Evolutionary conservation across 2,329 filamentous ascomycete genomes (phyloP).

Genomic region (Aaosphaeria pasadenensis): DNA sequence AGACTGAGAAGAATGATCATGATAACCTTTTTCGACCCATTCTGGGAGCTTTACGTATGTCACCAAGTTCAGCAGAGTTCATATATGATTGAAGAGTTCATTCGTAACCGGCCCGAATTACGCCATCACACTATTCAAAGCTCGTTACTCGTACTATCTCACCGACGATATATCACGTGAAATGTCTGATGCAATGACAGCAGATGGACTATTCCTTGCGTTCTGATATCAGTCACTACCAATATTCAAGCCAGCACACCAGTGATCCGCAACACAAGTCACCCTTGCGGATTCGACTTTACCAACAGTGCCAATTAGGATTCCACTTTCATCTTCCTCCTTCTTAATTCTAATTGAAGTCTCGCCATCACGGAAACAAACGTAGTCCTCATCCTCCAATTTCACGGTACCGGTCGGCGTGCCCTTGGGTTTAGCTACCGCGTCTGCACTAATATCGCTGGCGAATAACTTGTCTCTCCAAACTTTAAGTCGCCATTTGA

Average conservation of each 20-base stretch:
- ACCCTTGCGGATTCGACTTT: not conserved
- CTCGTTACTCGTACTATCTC: too few species aligned
- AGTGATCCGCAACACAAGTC: conserved; percentile 2
- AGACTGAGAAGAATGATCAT: too few species aligned
- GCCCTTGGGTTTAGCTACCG: conserved; percentile 1
- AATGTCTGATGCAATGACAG: too few species aligned
- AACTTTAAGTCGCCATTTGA: not conserved
- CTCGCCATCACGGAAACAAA: conserved; percentile 10
- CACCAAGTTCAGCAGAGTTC: too few species aligned
- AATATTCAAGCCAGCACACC: not conserved
- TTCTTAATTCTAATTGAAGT: conserved; percentile 2
- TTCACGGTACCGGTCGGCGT: conserved; percentile 2
- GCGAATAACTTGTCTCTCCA: not conserved
- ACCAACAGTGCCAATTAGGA: not conserved
- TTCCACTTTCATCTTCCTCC: not conserved
- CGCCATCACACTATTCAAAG: too few species aligned
- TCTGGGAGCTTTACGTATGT: too few species aligned
- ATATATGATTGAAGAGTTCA: too few species aligned
- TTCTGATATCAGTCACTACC: too few species aligned
- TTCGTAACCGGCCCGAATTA: too few species aligned
- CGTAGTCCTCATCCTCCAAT: conserved; percentile 6
- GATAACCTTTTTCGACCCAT: too few species aligned
- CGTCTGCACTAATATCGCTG: not conserved
- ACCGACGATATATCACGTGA: too few species aligned
- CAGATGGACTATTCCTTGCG: too few species aligned